Evolutionary conservation across 305 asterid genomes (phyloP), one percentile per base, ranked within the genome.

Genomic region (Fraxinus dipetala): DNA sequence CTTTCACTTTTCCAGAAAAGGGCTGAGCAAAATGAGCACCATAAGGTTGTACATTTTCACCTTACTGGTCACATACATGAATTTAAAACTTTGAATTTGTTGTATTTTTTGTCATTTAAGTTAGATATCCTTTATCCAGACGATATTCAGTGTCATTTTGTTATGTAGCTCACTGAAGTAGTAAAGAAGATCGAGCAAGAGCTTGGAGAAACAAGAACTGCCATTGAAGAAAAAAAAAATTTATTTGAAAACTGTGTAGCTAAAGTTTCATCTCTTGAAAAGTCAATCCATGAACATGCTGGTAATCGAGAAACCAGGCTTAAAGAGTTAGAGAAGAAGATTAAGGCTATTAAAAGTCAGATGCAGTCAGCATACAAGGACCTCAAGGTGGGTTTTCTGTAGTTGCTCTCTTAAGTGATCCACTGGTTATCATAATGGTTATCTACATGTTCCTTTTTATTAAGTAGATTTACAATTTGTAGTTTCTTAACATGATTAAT

Each of bases 21-120:
- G 89, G 98, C 97, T n/a, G 92, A 91, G 90, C 98, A 96, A 83
- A 93, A 92, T 83, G 99, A 94, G 91, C 98, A 96, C 88, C 98
- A 96, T 86, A 95, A 96, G 99, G 99, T 96, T 84, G 87, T 40
- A 30, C 82, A 76, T 85, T 63, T 77, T 76, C 61, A 61, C 67
- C 78, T 26, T 65, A 59, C 79, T 67, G 56, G 13, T 79, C 82
- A 79, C 67, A 69, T 73, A 14, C 35, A 78, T 75, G 81, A 75
- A 74, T 35, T 67, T 48, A 51, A 32, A 20, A 24, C 40, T 75
- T 84, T 61, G 79, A n/a, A 80, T 67, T 59, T 63, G 24, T 20
- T 82, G 13, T 6, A 65, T 8, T 16, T 65, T 83, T 35, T 59
- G 14, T 8, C 82, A 59, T 83, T 72, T 77, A 80, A 77, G 48